phyloP scores from a whole-genome alignment of 108 stramenopile species.

The Conticribra weissflogii region DNA sequence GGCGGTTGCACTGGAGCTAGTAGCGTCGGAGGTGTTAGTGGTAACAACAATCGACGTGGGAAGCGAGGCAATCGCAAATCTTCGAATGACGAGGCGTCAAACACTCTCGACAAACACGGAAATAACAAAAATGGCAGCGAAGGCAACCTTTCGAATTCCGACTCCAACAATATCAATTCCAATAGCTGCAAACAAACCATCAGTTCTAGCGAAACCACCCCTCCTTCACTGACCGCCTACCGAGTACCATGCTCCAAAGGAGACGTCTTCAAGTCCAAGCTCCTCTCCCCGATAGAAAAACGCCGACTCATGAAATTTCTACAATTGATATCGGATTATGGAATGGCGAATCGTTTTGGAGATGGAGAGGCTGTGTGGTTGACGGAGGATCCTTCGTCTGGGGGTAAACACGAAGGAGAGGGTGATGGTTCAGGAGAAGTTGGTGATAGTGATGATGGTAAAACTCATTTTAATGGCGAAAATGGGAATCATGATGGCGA shows the following conservation, averaged over 20 bases:
- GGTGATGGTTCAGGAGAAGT: no score
- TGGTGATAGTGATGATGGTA: no score
- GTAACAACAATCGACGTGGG: background rate
- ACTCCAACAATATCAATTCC: no score
- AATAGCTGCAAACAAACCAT: background rate
- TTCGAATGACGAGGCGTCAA: no score
- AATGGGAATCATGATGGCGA: no score
- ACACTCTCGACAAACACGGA: no score
- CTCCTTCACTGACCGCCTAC: slow-evolving; percentile 37
- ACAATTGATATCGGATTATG: slow-evolving; percentile 86
- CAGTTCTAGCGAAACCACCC: background rate
- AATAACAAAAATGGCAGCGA: no score
- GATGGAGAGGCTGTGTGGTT: slow-evolving; percentile 8
- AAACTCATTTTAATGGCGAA: no score
- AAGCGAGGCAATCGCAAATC: no score
- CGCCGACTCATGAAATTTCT: slow-evolving; percentile 92
- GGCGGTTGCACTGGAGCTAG: slow-evolving; percentile 10
- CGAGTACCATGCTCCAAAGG: slow-evolving; percentile 87
- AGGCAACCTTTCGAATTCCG: no score
- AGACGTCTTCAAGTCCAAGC: slow-evolving; percentile 84
- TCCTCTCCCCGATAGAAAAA: slow-evolving; percentile 87
- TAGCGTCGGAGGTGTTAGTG: background rate
- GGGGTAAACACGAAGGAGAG: slow-evolving; percentile 1
- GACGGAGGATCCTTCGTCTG: background rate
- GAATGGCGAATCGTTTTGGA: slow-evolving; percentile 28